Base-by-base conservation (phyloP, 2,329 filamentous ascomycete species). In the Colletotrichum sp. region DNA sequence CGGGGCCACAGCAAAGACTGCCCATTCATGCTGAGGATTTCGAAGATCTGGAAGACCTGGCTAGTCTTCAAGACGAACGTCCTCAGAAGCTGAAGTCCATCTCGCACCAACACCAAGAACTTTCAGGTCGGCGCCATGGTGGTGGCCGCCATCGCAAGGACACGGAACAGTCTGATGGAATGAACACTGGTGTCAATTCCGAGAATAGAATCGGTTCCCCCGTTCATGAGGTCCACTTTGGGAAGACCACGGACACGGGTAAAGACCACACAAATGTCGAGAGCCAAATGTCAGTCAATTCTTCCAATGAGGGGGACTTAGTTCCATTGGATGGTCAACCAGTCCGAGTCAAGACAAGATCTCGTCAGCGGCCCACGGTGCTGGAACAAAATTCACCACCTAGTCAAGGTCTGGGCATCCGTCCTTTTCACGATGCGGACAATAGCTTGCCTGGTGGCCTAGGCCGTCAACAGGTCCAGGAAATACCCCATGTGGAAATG, bases 341-440 rank as follows among this genome's bases (percentile, higher is more conserved):
- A 21, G 44, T n/a, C 57, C 26, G 36, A 28, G 16, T 60, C 26
- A 67, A 21, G 26, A 30, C 8, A 8, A 24, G 44, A 52, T n/a
- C 28, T 28, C 39, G 39, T 16, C 26, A n/a, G n/a, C 39, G 16
- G 26, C 39, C 26, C 7, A 24, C 39, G 6, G 39, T 49, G 18
- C 39, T 15, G 18, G 16, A 59, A n/a, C 4, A 34, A 24, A 34
- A 21, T 21, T 4, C n/a, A 5, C 26, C 15, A 1, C 28, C 32
- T 59, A 52, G 44, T 52, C 44, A 24, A 21, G 44, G 44, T 13
- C n/a, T 21, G 44, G 44, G 44, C 2, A 52, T 52, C n/a, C 74
- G 64, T 30, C 74, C 74, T 34, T 69, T 74, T 52, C 26, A 57
- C 28, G 59, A 76, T 60, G 74, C 70, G 3, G 71, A 76, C 18